Evolutionary conservation across 2,329 filamentous ascomycete species (phyloP).

Genomic region (Venturia pyrina): DNA sequence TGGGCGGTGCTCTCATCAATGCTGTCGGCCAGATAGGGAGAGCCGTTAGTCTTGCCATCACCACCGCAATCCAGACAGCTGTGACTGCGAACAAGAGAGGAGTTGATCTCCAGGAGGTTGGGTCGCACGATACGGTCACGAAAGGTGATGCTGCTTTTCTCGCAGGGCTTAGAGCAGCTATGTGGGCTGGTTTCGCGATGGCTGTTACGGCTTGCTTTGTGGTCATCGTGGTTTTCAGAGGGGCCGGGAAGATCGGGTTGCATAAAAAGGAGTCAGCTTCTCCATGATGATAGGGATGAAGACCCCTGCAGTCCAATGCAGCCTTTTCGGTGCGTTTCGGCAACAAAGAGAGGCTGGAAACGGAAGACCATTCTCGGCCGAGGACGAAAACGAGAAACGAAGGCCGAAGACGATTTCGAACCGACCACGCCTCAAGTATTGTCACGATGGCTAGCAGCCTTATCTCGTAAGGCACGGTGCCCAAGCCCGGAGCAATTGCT

Average conservation of each 20-base stretch:
- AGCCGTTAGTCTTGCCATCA: conserved; percentile 55
- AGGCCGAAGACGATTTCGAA: not conserved
- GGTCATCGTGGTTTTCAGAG: conserved; percentile 23
- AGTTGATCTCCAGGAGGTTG: conserved; percentile 21
- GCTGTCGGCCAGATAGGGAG: conserved; percentile 55
- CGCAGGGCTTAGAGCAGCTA: conserved; percentile 27
- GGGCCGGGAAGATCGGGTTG: conserved; percentile 12
- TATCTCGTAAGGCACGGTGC: no score
- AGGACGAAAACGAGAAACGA: not conserved
- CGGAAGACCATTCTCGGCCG: not conserved
- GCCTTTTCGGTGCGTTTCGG: no score
- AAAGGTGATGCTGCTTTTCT: conserved; percentile 23
- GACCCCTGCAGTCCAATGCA: no score
- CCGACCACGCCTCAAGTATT: no score
- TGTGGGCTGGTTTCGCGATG: conserved; percentile 32
- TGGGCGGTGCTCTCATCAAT: conserved; percentile 60
- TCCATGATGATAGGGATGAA: not conserved
- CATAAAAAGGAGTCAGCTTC: not conserved
- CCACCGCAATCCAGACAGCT: conserved; percentile 54
- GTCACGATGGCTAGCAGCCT: no score
- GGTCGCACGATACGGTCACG: conserved; percentile 13
- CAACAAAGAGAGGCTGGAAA: not conserved
- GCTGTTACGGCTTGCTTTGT: conserved; percentile 24
- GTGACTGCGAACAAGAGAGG: conserved; percentile 44
- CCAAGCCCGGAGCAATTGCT: no score